Base-by-base conservation (phyloP, 2,329 filamentous ascomycete genomes). In the Beauveria sp. region DNA sequence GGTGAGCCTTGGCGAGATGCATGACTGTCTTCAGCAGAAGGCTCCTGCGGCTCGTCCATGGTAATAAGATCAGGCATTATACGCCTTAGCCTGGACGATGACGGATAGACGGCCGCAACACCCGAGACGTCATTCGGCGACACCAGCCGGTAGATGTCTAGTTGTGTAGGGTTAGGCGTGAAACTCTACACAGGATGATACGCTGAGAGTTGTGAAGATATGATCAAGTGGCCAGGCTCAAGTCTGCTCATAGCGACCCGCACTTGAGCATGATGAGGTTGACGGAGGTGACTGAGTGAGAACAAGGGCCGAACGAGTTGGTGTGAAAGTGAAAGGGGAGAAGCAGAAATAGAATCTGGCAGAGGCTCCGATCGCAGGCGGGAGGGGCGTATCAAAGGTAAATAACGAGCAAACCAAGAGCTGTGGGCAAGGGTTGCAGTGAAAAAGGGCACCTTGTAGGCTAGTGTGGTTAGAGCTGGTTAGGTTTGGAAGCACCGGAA, bases 231-330 rank as follows among this genome's bases (percentile, higher is more conserved):
- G 67, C 63, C 67, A 68, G 65, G 64, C 64, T 65, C 63, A 66
- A 64, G 62, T 68, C 64, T 68, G 66, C 67, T 74, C 73, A 75
- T 74, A 70, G 68, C 73, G 73, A 73, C 70, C 70, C 69, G 70
- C 69, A 68, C 66, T 65, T 63, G 66, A 68, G 67, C 69, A 71
- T 70, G 64, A 67, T 70, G 67, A 67, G 67, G 54, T 50, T 58
- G 66, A 65, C 61, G 61, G 50, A 65, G 43, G 47, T 62, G 57
- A 58, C 50, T 38, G 63, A 60, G 58, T 45, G 49, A 57, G 22
- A 57, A 53, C 51, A 42, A 58, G 56, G 50, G 51, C 46, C 34
- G 56, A 49, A 12, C 26, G 20, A 60, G 57, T 46, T 53, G 40
- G 26, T 60, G 49, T 34, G 47, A 60, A 24, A 18, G 46, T 34